Evolutionary conservation across 23 red algal species (phyloP).

Genomic region (Pyropia haitanensis): DNA sequence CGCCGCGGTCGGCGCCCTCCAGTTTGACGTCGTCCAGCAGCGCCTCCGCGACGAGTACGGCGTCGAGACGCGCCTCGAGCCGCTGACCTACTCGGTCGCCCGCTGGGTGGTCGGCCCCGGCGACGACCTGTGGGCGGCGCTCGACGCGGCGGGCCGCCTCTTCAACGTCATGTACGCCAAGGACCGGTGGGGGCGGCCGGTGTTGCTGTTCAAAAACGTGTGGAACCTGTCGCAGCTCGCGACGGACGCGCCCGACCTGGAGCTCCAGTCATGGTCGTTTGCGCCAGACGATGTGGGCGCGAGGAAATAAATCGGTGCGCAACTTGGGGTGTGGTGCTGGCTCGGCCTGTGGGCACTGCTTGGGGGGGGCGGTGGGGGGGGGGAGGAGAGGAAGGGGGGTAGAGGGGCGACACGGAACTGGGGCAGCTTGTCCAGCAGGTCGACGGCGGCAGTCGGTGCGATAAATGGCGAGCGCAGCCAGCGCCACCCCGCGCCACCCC

Average conservation of each 20-base stretch:
- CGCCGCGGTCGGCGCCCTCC: conserved; percentile 74
- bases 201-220: conserved; percentile 65
- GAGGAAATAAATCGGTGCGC: conserved; percentile 4
- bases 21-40: conserved; percentile 73
- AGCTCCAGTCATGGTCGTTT: conserved; percentile 53
- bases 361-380: too few relatives aligned
- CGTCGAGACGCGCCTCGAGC: conserved; percentile 59
- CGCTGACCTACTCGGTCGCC: conserved; percentile 47
- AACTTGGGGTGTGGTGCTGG: background rate
- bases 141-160: conserved; percentile 36
- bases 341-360: too few relatives aligned
- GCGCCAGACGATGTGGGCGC: conserved; percentile 46
- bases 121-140: conserved; percentile 44
- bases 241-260: conserved; percentile 31
- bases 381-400: too few relatives aligned
- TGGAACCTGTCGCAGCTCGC: conserved; percentile 41
- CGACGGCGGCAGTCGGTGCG: too few relatives aligned
- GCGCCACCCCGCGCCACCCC: too few relatives aligned
- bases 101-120: conserved; percentile 65
- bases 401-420: too few relatives aligned
- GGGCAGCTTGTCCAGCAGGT: too few relatives aligned
- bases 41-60: conserved; percentile 78
- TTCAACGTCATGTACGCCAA: conserved; percentile 78
- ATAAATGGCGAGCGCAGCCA: too few relatives aligned
- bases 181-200: conserved; percentile 64